These are phyloP conservation scores for Clavariopsis aquatica DNA, from an alignment of 495 filamentous ascomycete species.

Conservation along the genomic window DNA sequence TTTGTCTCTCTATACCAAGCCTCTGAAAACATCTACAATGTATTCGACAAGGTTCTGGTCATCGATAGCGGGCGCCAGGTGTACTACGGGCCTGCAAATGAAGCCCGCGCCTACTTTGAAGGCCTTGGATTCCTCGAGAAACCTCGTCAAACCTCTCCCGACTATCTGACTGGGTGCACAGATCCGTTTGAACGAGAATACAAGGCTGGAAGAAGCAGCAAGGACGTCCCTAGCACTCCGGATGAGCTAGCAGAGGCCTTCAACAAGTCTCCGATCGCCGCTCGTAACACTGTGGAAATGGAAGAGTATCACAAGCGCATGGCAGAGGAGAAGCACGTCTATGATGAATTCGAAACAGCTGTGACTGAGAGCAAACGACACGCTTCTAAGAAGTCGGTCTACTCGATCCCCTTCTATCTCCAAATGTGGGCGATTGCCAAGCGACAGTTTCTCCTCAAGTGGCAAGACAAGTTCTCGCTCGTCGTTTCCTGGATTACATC, in stretches of 20 bases:
- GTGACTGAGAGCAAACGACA: slow-evolving; percentile 75
- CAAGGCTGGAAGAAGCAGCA: slow-evolving; percentile 59
- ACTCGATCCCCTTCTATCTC: slow-evolving; percentile 74
- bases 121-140: slow-evolving; percentile 75
- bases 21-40: slow-evolving; percentile 77
- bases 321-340: slow-evolving; percentile 60
- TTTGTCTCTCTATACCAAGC: slow-evolving; percentile 85
- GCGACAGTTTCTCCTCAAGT: slow-evolving; percentile 79
- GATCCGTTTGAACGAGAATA: slow-evolving; percentile 82
- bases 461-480: slow-evolving; percentile 79
- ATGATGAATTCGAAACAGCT: slow-evolving; percentile 76
- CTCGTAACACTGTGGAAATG: slow-evolving; percentile 66
- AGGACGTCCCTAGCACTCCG: slow-evolving; percentile 67
- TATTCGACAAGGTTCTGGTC: slow-evolving; percentile 86
- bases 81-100: slow-evolving; percentile 71
- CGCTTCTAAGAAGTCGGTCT: slow-evolving; percentile 69
- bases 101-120: slow-evolving; percentile 79
- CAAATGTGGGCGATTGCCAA: slow-evolving; percentile 83
- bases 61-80: slow-evolving; percentile 78
- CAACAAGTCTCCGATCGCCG: slow-evolving; percentile 59
- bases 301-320: slow-evolving; percentile 61
- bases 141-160: slow-evolving; percentile 80
- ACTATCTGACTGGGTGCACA: slow-evolving; percentile 83
- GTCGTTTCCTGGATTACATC: slow-evolving; percentile 73
- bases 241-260: slow-evolving; percentile 68